Evolutionary conservation across 768 basidiomycete genomes (phyloP).

Genomic region (Suillus hirtellus): DNA sequence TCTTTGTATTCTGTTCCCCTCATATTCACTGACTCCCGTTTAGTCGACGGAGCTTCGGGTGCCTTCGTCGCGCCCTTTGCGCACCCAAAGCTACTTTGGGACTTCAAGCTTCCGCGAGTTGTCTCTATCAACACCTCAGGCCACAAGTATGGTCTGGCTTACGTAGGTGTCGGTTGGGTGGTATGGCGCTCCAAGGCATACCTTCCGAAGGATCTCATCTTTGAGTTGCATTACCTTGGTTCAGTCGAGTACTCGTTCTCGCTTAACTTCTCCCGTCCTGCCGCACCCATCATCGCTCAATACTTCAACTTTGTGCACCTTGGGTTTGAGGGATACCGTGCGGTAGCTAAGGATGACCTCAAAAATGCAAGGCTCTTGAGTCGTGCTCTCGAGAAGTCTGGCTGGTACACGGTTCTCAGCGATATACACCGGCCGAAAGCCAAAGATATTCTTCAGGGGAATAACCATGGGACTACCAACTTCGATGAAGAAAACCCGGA

Average conservation of each 20-base stretch:
- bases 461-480: conserved; percentile 28
- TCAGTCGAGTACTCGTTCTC: conserved; percentile 76
- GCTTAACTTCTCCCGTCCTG: conserved; percentile 61
- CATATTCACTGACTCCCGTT: conserved; percentile 10
- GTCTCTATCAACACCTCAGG: conserved; percentile 61
- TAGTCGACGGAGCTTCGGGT: conserved; percentile 60
- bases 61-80: conserved; percentile 67
- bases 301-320: conserved; percentile 67
- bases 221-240: conserved; percentile 55
- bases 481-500: conserved; percentile 57
- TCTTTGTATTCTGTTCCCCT: conserved; percentile 29
- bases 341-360: conserved; percentile 47
- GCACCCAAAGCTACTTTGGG: conserved; percentile 54
- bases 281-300: conserved; percentile 60
- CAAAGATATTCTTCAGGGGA: conserved; percentile 18
- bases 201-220: conserved; percentile 71
- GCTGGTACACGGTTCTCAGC: conserved; percentile 52
- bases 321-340: conserved; percentile 54
- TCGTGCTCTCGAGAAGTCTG: conserved; percentile 58
- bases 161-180: conserved; percentile 65
- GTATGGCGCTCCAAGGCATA: conserved; percentile 57
- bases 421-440: conserved; percentile 51
- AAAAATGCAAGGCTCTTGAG: conserved; percentile 67
- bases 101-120: conserved; percentile 60
- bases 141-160: conserved; percentile 60